These are phyloP conservation scores for Neurospora sp. DNA, from an alignment of 495 filamentous ascomycete species.

Conservation along the genomic window DNA sequence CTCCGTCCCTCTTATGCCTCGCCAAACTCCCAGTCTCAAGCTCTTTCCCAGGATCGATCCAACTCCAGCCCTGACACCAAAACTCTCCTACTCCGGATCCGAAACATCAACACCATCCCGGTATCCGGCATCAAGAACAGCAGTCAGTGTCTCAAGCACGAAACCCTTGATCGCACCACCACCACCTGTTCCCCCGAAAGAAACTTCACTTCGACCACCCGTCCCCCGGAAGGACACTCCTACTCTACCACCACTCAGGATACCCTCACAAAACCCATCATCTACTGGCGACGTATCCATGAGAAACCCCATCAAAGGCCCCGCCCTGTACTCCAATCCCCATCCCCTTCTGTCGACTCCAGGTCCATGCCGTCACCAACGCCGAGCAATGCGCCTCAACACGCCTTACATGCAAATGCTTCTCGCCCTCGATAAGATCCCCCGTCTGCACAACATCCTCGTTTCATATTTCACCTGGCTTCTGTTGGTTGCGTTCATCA, in stretches of 20 bases:
- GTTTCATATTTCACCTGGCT: constrained; percentile 24
- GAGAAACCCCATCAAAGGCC: not conserved
- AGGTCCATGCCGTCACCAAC: not conserved
- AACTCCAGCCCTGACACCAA: not conserved
- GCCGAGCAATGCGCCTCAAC: constrained; percentile 4
- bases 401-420: constrained; percentile 31
- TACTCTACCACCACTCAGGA: not conserved
- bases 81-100: not conserved
- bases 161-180: not conserved
- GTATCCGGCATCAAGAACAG: not conserved
- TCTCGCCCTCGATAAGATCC: constrained; percentile 26
- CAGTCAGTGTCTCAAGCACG: not conserved
- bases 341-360: not conserved
- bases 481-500: constrained; percentile 30
- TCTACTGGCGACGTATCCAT: not conserved
- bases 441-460: constrained; percentile 25
- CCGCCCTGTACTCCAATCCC: not conserved
- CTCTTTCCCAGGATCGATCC: not conserved
- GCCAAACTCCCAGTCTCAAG: not conserved
- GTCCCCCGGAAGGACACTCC: not conserved
- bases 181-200: not conserved
- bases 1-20: not conserved
- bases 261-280: not conserved
- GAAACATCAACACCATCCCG: not conserved
- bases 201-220: not conserved